These are phyloP conservation scores for Galerina sulciceps DNA, from an alignment of 768 basidiomycete genomes.

Conservation along the genomic window DNA sequence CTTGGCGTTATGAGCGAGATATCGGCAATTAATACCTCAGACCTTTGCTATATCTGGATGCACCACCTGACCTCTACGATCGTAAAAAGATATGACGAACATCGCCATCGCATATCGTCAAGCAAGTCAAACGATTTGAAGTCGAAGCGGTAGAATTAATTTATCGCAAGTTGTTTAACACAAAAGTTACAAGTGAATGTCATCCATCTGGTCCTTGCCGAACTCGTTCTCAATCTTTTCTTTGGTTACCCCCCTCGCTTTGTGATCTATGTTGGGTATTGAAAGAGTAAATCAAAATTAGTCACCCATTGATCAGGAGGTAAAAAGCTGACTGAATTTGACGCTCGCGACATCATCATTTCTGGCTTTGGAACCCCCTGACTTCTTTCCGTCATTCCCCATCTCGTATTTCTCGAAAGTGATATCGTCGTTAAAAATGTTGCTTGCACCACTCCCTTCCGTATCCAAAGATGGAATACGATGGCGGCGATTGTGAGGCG, in stretches of 20 bases:
- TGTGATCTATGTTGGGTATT: slow-evolving; percentile 15
- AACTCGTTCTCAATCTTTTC: not conserved
- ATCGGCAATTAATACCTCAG: no score
- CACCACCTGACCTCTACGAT: no score
- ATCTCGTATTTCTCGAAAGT: slow-evolving; percentile 26
- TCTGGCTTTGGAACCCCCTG: slow-evolving; percentile 5
- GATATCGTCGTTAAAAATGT: slow-evolving; percentile 22
- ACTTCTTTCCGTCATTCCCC: slow-evolving; percentile 6
- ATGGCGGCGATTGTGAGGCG: slow-evolving; percentile 20
- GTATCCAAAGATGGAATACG: slow-evolving; percentile 1
- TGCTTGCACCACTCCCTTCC: slow-evolving; percentile 1
- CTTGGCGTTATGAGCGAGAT: no score
- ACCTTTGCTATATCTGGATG: no score
- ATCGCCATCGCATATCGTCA: no score
- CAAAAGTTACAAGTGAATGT: no score
- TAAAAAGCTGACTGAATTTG: slow-evolving; percentile 16
- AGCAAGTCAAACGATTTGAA: no score
- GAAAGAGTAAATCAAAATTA: no score
- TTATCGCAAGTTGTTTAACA: no score
- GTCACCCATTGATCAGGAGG: not conserved
- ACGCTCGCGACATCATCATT: slow-evolving; percentile 10
- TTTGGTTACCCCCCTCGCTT: slow-evolving; percentile 15
- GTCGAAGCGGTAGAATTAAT: no score
- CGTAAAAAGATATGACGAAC: no score
- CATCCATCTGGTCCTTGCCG: not conserved